These are phyloP conservation scores for Teratosphaeria gauchensis DNA, from an alignment of 2,329 filamentous ascomycete genomes.

Conservation along the genomic window DNA sequence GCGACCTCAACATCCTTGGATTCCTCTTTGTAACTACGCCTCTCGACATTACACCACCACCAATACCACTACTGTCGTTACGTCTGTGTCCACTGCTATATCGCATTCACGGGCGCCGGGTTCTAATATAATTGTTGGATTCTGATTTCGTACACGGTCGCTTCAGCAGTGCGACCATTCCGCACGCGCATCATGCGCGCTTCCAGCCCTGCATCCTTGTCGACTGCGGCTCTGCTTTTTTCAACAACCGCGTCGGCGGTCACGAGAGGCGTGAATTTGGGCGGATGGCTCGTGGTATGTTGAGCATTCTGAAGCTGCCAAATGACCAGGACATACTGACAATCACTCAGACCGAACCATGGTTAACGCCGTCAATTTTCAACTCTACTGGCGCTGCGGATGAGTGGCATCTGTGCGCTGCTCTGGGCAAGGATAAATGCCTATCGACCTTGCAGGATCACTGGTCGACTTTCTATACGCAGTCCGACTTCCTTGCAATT, in stretches of 20 bases:
- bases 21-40: not conserved
- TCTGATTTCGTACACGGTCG: not conserved
- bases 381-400: slow-evolving; percentile 10
- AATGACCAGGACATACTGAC: not conserved
- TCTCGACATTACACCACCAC: not conserved
- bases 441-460: slow-evolving; percentile 11
- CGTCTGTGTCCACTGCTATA: not conserved
- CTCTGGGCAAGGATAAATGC: slow-evolving; percentile 13
- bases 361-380: slow-evolving; percentile 9
- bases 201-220: not conserved
- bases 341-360: not conserved
- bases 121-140: not conserved
- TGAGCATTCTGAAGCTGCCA: not conserved
- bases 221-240: not conserved
- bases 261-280: slow-evolving; percentile 16
- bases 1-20: not conserved
- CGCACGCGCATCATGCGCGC: not conserved
- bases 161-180: not conserved
- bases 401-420: slow-evolving; percentile 17
- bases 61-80: not conserved
- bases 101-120: not conserved
- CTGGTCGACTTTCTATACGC: slow-evolving; percentile 9
- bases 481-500: slow-evolving; percentile 15
- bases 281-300: slow-evolving; percentile 13
- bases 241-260: slow-evolving; percentile 1